These are phyloP conservation scores for Calycina herbarum DNA, from an alignment of 2,329 filamentous ascomycete genomes.

Conservation along the genomic window DNA sequence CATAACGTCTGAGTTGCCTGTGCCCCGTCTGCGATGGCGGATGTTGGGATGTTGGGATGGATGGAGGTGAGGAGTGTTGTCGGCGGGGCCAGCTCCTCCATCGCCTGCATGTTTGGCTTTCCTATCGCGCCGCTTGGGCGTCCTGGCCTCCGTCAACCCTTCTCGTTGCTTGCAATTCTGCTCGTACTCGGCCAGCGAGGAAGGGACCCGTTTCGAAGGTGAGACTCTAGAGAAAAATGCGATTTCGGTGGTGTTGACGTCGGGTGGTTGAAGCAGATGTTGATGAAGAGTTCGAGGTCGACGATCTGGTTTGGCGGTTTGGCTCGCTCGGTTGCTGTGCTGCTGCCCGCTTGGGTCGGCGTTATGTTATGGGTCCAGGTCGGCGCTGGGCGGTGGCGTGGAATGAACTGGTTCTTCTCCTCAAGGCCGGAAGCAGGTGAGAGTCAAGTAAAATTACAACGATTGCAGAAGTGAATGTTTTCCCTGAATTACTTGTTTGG, in stretches of 20 bases:
- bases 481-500: not conserved
- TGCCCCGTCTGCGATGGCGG: slow-evolving; percentile 8
- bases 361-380: not conserved
- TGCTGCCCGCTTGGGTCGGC: not conserved
- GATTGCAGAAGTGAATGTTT: not conserved
- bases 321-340: no score
- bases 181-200: slow-evolving; percentile 31
- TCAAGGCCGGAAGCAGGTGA: not conserved
- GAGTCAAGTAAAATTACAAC: not conserved
- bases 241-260: slow-evolving; percentile 11
- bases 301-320: slow-evolving; percentile 1
- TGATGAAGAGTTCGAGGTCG: slow-evolving; percentile 4
- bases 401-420: no score
- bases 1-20: slow-evolving; percentile 1
- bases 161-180: slow-evolving; percentile 11
- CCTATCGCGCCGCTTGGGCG: slow-evolving; percentile 19
- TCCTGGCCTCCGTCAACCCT: slow-evolving; percentile 6
- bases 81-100: slow-evolving; percentile 23
- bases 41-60: slow-evolving; percentile 19
- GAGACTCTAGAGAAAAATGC: not conserved
- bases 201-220: slow-evolving; percentile 12
- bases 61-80: slow-evolving; percentile 27
- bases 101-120: slow-evolving; percentile 8
- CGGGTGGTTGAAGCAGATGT: not conserved
- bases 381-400: not conserved